These are phyloP conservation scores for Phialophora macrospora DNA, from an alignment of 2,329 filamentous ascomycete species.

Conservation along the genomic window DNA sequence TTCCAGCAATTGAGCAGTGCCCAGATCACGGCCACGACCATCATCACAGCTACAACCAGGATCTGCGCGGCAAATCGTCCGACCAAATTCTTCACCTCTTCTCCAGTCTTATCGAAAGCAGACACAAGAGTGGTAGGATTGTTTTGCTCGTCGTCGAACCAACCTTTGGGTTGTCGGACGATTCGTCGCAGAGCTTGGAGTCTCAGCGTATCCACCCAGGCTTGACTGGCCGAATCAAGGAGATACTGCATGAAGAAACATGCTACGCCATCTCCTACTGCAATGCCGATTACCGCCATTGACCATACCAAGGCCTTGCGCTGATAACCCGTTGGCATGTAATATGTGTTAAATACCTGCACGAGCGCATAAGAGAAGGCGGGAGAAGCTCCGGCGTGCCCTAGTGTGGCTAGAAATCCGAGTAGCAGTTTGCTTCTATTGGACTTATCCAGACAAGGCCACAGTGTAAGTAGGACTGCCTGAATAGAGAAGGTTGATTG, in stretches of 20 bases:
- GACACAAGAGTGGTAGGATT: conserved; percentile 68
- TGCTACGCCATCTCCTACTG: conserved; percentile 67
- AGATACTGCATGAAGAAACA: conserved; percentile 71
- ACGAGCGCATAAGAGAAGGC: conserved; percentile 78
- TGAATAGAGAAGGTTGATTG: conserved; percentile 46
- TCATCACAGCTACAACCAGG: conserved; percentile 70
- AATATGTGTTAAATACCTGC: conserved; percentile 73
- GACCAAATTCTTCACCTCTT: conserved; percentile 84
- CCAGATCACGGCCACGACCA: conserved; percentile 73
- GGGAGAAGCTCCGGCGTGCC: conserved; percentile 71
- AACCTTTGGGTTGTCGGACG: conserved; percentile 74
- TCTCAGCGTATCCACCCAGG: conserved; percentile 77
- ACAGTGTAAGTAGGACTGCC: conserved; percentile 70
- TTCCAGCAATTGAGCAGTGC: conserved; percentile 76
- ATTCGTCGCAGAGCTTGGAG: conserved; percentile 70
- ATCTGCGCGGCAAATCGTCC: conserved; percentile 75
- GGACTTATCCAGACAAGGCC: conserved; percentile 63
- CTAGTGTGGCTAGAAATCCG: conserved; percentile 65
- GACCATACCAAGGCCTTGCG: conserved; percentile 68
- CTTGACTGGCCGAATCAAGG: conserved; percentile 72
- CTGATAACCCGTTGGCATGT: conserved; percentile 56
- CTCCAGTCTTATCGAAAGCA: conserved; percentile 77
- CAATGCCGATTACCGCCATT: conserved; percentile 69
- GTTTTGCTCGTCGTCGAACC: conserved; percentile 75
- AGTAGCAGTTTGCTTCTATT: conserved; percentile 62